Percentiles rank a stretch among this genome's conserved stretches.
Conservation (phyloP, 176 grass and related monocot genomes). For the Carex scoparia region DNA sequence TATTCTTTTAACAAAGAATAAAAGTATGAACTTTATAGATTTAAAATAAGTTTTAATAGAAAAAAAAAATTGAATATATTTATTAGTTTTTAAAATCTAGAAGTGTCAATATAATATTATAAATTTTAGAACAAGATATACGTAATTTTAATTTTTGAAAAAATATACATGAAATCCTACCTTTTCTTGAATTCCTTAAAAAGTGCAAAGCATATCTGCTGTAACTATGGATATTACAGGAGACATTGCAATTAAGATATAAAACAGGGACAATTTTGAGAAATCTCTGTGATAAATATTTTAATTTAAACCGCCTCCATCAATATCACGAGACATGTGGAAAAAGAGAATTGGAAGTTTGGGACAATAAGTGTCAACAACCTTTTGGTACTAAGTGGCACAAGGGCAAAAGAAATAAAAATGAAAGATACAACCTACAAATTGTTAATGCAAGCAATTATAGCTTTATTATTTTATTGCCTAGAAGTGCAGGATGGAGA, state of each 20-base stretch:
- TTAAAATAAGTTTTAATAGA: too few relatives aligned
- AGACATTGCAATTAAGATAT: background rate
- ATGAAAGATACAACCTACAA: background rate
- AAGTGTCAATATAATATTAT: too few relatives aligned
- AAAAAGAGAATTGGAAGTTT: background rate
- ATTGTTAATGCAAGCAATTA: background rate
- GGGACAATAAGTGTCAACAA: background rate
- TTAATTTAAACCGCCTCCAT: background rate
- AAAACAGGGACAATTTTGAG: background rate
- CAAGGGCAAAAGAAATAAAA: background rate
- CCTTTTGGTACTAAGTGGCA: background rate
- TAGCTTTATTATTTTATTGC: background rate
- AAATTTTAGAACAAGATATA: too few relatives aligned
- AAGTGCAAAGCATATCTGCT: too few relatives aligned
- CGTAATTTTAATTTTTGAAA: too few relatives aligned
- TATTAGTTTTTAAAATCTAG: too few relatives aligned
- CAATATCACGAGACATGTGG: background rate
- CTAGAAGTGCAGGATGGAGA: background rate
- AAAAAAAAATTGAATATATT: too few relatives aligned
- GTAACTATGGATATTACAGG: too few relatives aligned
- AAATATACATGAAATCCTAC: too few relatives aligned
- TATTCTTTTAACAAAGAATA: too few relatives aligned
- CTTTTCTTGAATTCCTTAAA: too few relatives aligned
- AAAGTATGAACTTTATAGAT: too few relatives aligned
- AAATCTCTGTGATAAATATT: background rate